These are phyloP conservation scores for Psilocybe azurescens DNA, from an alignment of 768 basidiomycete genomes.

Conservation along the genomic window DNA sequence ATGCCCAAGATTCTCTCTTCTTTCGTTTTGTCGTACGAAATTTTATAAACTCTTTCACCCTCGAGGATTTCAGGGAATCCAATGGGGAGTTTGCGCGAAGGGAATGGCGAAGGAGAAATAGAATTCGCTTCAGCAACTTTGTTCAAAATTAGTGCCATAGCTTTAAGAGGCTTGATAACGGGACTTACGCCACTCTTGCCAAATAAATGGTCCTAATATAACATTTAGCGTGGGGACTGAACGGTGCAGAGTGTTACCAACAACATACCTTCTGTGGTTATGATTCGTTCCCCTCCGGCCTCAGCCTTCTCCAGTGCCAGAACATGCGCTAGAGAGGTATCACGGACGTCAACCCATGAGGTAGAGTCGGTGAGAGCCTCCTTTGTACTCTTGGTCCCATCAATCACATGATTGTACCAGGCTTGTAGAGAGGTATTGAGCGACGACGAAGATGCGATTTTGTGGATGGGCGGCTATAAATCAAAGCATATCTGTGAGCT, in stretches of 20 bases:
- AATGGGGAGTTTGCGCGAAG: constrained; percentile 26
- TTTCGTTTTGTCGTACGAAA: constrained; percentile 33
- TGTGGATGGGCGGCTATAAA: constrained; percentile 45
- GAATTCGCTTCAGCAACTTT: constrained; percentile 23
- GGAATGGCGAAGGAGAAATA: constrained; percentile 28
- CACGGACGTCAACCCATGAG: constrained; percentile 57
- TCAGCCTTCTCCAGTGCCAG: constrained; percentile 52
- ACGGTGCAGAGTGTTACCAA: background rate
- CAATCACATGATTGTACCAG: constrained; percentile 28
- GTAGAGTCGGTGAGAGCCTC: constrained; percentile 19
- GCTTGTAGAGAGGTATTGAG: constrained; percentile 38
- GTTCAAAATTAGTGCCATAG: background rate
- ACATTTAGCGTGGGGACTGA: background rate
- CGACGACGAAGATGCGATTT: constrained; percentile 30
- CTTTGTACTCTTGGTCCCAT: constrained; percentile 21
- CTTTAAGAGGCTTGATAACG: constrained; percentile 12
- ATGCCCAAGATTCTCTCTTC: constrained; percentile 36
- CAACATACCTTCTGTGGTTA: constrained; percentile 41
- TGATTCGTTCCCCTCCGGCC: constrained; percentile 62
- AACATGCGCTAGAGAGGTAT: constrained; percentile 60
- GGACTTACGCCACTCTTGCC: constrained; percentile 43
- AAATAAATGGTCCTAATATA: constrained; percentile 27
- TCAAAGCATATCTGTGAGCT: background rate
- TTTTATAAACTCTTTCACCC: constrained; percentile 19
- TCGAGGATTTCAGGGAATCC: constrained; percentile 32